Base-by-base conservation (phyloP, 2,329 filamentous ascomycete species). In the Aspergillus sp. region DNA sequence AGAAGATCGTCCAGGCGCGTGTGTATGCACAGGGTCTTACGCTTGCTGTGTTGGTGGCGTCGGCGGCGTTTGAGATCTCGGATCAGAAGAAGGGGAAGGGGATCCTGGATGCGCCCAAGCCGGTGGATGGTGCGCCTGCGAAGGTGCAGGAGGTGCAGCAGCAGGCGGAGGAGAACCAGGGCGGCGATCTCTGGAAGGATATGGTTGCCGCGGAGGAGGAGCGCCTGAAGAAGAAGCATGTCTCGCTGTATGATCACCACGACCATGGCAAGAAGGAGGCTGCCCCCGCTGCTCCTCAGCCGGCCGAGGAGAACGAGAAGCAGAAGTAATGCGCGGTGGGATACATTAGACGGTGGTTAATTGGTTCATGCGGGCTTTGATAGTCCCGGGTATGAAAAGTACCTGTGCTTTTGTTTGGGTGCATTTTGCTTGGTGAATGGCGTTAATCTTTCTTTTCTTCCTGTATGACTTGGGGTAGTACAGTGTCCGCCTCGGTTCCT, bases 1-100 rank as follows among this genome's bases (percentile, higher is more conserved):
- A 97, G 79, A 96, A 96, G 81, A 77, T 97, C 19, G 92, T 97
- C 14, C 92, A 97, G 80, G 92, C 91, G 20, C 87, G 92, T 82
- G 88, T 97, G 59, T 96, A 96, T 74, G 92, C 92, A 3, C 92
- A 97, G 78, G 91, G 89, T 5, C 77, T 96, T 63, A 96, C 92
- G 4, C 78, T 97, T 44, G 88, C 87, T 58, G 90, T 96, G 47
- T 79, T 97, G 52, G 82, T 96, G 67, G 85, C 89, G 52, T 88
- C 86, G 29, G 91, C 93, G 44, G 88, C 85, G 10, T 88, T 97
- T 64, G 92, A 97, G 83, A 81, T 86, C 40, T 78, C 77, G 49
- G 94, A 99, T 73, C 88, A 88, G 60, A 86, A 85, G 68, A 83
- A 82, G 67, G 90, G 90, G 45, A 82, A 82, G 66, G 71, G 68